phyloP scores from a whole-genome alignment of 148 eudicot genomes.

The Heliamphora exappendiculata region DNA sequence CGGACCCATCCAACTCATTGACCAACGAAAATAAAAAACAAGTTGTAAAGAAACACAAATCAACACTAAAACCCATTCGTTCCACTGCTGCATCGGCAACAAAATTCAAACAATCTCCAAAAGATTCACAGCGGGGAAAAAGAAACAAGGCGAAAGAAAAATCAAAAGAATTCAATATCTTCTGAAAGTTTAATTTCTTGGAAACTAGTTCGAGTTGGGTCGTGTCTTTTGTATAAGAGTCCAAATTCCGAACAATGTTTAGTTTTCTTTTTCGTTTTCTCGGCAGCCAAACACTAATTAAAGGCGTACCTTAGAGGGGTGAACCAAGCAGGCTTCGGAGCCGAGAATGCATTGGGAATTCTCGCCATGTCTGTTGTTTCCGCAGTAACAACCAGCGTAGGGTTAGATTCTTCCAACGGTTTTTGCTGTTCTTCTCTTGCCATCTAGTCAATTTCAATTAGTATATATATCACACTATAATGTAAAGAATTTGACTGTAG shows the following conservation, averaged over 20 bases:
- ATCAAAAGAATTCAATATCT: too few species aligned
- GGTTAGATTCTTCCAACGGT: conserved; percentile 21
- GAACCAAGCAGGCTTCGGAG: conserved; percentile 64
- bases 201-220: background rate
- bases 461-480: background rate
- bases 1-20: background rate
- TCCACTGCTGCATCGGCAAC: background rate
- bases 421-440: conserved; percentile 15
- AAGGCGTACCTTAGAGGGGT: conserved; percentile 56
- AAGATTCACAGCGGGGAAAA: background rate
- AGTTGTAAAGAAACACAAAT: background rate
- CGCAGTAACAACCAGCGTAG: conserved; percentile 22
- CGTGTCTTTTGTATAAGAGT: background rate
- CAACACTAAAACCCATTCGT: background rate
- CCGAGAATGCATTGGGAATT: conserved; percentile 14
- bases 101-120: background rate
- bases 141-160: background rate
- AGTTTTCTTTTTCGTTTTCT: background rate
- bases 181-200: too few species aligned
- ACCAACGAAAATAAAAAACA: background rate
- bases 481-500: background rate
- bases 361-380: conserved; percentile 25
- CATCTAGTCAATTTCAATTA: background rate
- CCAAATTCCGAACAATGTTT: background rate
- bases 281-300: conserved; percentile 4